Percentiles rank a stretch among this genome's conserved stretches.
Conservation (phyloP, 345 rosid species). For the Sonneratia caseolaris region DNA sequence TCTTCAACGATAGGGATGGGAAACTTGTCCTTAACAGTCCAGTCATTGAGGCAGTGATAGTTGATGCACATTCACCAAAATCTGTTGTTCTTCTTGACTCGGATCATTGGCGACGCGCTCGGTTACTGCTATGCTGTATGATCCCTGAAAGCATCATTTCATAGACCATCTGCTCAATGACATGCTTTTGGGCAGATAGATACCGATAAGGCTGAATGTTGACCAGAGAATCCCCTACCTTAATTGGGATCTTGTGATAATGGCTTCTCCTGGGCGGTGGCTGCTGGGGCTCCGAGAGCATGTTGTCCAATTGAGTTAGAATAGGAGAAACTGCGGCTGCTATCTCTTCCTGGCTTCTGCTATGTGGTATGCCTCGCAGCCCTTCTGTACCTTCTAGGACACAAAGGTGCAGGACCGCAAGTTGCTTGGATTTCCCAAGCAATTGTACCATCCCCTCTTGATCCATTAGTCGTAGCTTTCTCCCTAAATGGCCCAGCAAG, state of each 20-base stretch:
- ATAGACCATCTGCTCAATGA: background rate
- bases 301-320: too few relatives aligned
- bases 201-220: conserved; percentile 5
- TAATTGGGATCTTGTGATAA: too few relatives aligned
- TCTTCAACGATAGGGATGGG: background rate
- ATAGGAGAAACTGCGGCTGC: background rate
- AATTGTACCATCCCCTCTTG: too few relatives aligned
- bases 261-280: too few relatives aligned
- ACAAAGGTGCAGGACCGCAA: too few relatives aligned
- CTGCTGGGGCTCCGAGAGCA: too few relatives aligned
- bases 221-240: background rate
- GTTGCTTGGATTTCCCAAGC: too few relatives aligned
- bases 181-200: conserved; percentile 4
- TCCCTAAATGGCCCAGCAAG: too few relatives aligned
- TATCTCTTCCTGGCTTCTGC: background rate
- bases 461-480: too few relatives aligned
- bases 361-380: too few relatives aligned
- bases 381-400: too few relatives aligned
- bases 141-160: background rate
- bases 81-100: background rate
- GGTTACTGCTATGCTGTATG: too few relatives aligned
- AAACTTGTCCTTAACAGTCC: background rate
- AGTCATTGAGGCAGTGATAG: background rate
- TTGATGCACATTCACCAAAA: background rate
- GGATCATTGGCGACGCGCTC: background rate